Percentiles rank a stretch among this genome's conserved stretches.
Conservation (phyloP, 2,329 filamentous ascomycete genomes). For the Sporothrix protearum region DNA sequence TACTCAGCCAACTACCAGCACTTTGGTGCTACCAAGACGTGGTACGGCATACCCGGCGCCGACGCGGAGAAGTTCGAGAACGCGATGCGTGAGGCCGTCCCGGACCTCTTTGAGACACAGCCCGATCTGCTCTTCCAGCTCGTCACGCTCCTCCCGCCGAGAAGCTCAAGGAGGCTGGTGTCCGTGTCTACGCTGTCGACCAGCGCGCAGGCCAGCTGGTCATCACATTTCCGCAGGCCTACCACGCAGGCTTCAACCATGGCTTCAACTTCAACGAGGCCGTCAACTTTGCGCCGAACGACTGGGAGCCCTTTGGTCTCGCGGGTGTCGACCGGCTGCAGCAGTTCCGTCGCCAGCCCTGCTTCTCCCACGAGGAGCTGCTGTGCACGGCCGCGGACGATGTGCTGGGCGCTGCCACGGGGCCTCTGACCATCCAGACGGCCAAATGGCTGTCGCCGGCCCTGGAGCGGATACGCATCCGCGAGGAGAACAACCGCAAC, state of each 20-base stretch:
- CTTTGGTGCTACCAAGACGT: slow-evolving; percentile 96
- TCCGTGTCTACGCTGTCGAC: slow-evolving; percentile 90
- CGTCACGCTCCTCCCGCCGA: slow-evolving; percentile 91
- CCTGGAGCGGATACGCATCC: slow-evolving; percentile 69
- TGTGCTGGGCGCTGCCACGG: slow-evolving; percentile 52
- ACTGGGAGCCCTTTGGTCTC: slow-evolving; percentile 93
- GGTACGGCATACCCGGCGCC: slow-evolving; percentile 94
- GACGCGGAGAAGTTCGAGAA: slow-evolving; percentile 93
- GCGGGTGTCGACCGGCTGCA: slow-evolving; percentile 82
- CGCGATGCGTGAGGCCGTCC: slow-evolving; percentile 92
- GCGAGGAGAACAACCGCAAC: slow-evolving; percentile 66
- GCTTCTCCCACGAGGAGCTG: slow-evolving; percentile 95
- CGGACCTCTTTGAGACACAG: slow-evolving; percentile 94
- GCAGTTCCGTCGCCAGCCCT: slow-evolving; percentile 84
- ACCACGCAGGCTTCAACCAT: slow-evolving; percentile 97
- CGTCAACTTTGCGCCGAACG: slow-evolving; percentile 91
- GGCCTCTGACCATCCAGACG: slow-evolving; percentile 69
- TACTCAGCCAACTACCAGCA: slow-evolving; percentile 99
- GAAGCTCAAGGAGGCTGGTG: slow-evolving; percentile 86
- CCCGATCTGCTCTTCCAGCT: slow-evolving; percentile 95
- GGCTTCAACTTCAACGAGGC: slow-evolving; percentile 99
- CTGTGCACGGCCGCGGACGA: slow-evolving; percentile 84
- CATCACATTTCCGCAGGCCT: slow-evolving; percentile 93
- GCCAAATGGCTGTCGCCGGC: slow-evolving; percentile 94
- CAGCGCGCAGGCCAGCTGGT: slow-evolving; percentile 95